phyloP scores from a whole-genome alignment of 345 rosid genomes.

The Litchi chinensis region DNA sequence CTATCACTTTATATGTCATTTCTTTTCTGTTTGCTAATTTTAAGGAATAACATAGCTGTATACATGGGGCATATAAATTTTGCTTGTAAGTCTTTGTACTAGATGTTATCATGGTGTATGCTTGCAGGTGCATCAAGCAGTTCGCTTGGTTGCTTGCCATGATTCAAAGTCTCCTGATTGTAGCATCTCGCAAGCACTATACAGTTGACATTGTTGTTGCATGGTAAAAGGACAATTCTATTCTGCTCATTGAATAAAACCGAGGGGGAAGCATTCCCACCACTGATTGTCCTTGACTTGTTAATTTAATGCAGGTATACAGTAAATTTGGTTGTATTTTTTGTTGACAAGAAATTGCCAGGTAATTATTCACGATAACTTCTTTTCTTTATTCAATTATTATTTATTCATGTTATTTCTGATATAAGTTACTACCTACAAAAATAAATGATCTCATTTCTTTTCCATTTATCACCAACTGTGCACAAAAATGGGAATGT shows the following conservation, averaged over 20 bases:
- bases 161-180: slow-evolving; percentile 72
- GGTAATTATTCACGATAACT: slow-evolving; percentile 38
- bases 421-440: not conserved
- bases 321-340: slow-evolving; percentile 68
- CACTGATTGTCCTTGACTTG: not conserved
- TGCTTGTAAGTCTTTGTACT: not conserved
- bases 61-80: not conserved
- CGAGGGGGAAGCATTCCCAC: not conserved
- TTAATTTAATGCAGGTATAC: slow-evolving; percentile 65
- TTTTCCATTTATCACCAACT: not conserved
- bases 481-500: not conserved
- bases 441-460: not conserved
- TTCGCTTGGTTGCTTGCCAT: slow-evolving; percentile 74
- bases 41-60: not conserved
- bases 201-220: slow-evolving; percentile 85
- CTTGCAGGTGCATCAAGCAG: slow-evolving; percentile 65
- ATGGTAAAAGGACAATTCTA: slow-evolving; percentile 48
- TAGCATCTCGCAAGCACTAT: slow-evolving; percentile 90
- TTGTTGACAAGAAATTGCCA: slow-evolving; percentile 69
- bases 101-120: slow-evolving; percentile 3
- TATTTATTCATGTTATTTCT: not conserved
- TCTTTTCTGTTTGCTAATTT: not conserved
- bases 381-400: not conserved
- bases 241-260: not conserved
- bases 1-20: not conserved